Evolutionary conservation across 202 grass and related monocot genomes (phyloP).

Genomic region (Schoenoplectus triqueter): DNA sequence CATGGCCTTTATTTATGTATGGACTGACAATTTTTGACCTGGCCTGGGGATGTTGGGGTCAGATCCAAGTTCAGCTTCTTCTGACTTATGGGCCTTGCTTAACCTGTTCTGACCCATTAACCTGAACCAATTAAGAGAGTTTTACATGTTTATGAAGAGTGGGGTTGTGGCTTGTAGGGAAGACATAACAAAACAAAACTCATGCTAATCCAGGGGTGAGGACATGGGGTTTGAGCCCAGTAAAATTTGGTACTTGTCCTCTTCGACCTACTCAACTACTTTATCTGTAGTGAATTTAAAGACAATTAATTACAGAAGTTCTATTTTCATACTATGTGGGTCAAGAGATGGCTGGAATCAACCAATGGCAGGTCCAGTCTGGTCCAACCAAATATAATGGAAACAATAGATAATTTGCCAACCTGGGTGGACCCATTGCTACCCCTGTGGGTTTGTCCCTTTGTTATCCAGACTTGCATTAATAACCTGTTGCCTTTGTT

Average conservation of each 20-base stretch:
- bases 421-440: background rate
- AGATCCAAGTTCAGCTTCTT: background rate
- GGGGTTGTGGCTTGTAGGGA: background rate
- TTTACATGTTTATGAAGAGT: background rate
- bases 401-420: slow-evolving; percentile 9
- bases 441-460: background rate
- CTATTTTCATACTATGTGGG: background rate
- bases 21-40: slow-evolving; percentile 2
- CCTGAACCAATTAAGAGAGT: slow-evolving; percentile 18
- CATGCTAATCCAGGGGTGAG: slow-evolving; percentile 6
- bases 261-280: slow-evolving; percentile 2
- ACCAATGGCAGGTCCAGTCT: background rate
- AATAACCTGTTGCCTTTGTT: background rate
- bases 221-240: background rate
- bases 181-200: slow-evolving; percentile 6
- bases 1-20: background rate
- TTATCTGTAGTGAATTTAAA: slow-evolving; percentile 2
- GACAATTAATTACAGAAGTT: slow-evolving; percentile 14
- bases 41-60: background rate
- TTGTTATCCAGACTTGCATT: slow-evolving; percentile 26
- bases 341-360: background rate
- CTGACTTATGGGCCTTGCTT: background rate
- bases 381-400: slow-evolving; percentile 20
- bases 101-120: background rate
- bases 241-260: slow-evolving; percentile 11